Conservation (phyloP, 257 asterid species). For the Coffea canephora region DNA sequence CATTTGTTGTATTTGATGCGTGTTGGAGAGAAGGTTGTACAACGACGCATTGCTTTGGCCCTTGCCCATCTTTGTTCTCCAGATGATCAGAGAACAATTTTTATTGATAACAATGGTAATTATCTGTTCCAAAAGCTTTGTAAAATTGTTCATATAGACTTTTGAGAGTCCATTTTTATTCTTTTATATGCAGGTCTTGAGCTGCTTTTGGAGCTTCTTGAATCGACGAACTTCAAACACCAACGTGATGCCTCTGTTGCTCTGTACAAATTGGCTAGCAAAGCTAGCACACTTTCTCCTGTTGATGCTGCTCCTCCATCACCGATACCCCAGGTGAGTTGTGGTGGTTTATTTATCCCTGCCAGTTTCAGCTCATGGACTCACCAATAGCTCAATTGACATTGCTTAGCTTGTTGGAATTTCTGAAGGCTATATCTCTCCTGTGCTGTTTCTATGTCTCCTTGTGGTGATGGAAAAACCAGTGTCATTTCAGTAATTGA, state of each 20-base stretch:
- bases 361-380: background rate
- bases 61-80: slow-evolving; percentile 94
- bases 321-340: slow-evolving; percentile 80
- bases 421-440: background rate
- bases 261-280: slow-evolving; percentile 70
- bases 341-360: background rate
- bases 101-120: slow-evolving; percentile 75
- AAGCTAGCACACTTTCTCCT: slow-evolving; percentile 77
- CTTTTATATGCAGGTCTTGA: slow-evolving; percentile 56
- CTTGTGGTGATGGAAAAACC: background rate
- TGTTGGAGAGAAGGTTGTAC: slow-evolving; percentile 64
- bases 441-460: background rate
- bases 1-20: slow-evolving; percentile 90
- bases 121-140: slow-evolving; percentile 13
- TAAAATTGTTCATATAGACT: background rate
- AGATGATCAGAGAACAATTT: slow-evolving; percentile 77
- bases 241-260: slow-evolving; percentile 83
- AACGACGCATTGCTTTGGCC: slow-evolving; percentile 85
- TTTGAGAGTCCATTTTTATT: background rate
- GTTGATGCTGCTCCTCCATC: slow-evolving; percentile 98
- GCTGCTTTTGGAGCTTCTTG: slow-evolving; percentile 84
- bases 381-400: background rate
- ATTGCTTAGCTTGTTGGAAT: background rate
- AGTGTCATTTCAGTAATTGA: background rate
- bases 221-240: slow-evolving; percentile 55